Percentiles rank a stretch among this genome's conserved stretches.
Evolutionary conservation across 2,329 filamentous ascomycete genomes (phyloP).

Genomic region (Blumeria hordei): DNA sequence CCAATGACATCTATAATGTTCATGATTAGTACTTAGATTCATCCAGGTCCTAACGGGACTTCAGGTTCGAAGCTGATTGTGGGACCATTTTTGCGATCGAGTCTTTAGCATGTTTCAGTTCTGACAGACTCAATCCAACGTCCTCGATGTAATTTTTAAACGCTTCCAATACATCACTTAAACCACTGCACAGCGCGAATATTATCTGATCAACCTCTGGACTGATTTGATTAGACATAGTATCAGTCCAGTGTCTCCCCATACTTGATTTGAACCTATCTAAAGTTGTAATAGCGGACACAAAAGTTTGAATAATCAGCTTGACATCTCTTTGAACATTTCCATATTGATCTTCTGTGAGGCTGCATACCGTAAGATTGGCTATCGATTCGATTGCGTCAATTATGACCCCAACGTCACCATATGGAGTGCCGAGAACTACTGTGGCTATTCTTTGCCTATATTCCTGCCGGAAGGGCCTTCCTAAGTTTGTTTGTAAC

Average conservation of each 20-base stretch:
- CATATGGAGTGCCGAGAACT: slow-evolving; percentile 51
- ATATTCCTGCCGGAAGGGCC: slow-evolving; percentile 47
- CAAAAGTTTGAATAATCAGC: slow-evolving; percentile 48
- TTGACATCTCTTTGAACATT: slow-evolving; percentile 68
- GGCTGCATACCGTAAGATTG: slow-evolving; percentile 43
- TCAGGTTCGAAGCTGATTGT: too few species aligned
- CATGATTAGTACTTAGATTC: too few species aligned
- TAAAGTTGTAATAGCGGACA: slow-evolving; percentile 39
- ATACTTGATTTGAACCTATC: slow-evolving; percentile 38
- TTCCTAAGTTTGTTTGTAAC: slow-evolving; percentile 30
- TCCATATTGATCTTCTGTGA: slow-evolving; percentile 62
- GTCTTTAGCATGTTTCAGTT: slow-evolving; percentile 51
- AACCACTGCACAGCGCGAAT: slow-evolving; percentile 34
- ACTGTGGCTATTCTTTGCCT: slow-evolving; percentile 36
- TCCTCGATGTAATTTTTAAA: slow-evolving; percentile 56
- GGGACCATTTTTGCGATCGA: too few species aligned
- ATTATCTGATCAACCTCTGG: slow-evolving; percentile 50
- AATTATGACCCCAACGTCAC: slow-evolving; percentile 40
- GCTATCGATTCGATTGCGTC: slow-evolving; percentile 49
- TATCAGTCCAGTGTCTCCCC: slow-evolving; percentile 58
- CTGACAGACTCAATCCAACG: slow-evolving; percentile 42
- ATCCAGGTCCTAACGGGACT: too few species aligned
- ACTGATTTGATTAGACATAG: slow-evolving; percentile 25
- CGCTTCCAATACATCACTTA: slow-evolving; percentile 38
- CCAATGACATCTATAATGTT: too few species aligned